Base-by-base conservation (phyloP, 2,329 filamentous ascomycete species). In the Colletotrichum sublineola region DNA sequence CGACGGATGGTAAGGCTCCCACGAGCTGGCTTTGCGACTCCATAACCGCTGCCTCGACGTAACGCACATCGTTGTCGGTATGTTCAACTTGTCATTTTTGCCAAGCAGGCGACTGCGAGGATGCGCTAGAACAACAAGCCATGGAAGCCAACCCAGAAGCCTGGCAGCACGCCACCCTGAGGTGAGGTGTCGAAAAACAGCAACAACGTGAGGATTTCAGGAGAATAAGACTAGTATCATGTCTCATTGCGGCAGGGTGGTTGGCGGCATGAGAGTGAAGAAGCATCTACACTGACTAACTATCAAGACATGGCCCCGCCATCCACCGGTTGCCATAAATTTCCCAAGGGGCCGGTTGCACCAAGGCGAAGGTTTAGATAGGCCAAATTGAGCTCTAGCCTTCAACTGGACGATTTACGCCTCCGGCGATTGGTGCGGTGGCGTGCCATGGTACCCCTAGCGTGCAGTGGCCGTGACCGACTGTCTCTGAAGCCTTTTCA, bases 271-370 rank as follows among this genome's bases (percentile, higher is more conserved):
- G 55, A 61, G 62, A 24, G 42, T 56, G 64, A 68, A 63, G 67
- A 68, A 71, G 48, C 57, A 52, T 46, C 56, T 44, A n/a, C n/a
- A 56, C 53, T 38, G 40, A 42, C 14, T 42, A 48, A 62, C 48
- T 50, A 62, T 12, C 57, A 52, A 61, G 66, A 8, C 38, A 15
- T 29, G 33, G 52, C 36, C 24, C 53, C 69, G 20, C 42, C 65
- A 48, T 44, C 42, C 65, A 48, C 66, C 36, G 31, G 44, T 31
- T 66, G 58, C 65, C 42, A 36, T 40, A 68, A 58, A n/a, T 57
- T 60, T 69, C 66, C 69, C 69, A 64, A 69, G 60, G 60, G 60
- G 60, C 66, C 65, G 69, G 69, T 72, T 72, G 69, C 69, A 72
- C 68, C 65, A 72, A 72, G 46, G 56, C 58, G 50, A 46, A 55